These are phyloP conservation scores for Ensete glaucum DNA, from an alignment of 176 grass and related monocot genomes.

Conservation along the genomic window DNA sequence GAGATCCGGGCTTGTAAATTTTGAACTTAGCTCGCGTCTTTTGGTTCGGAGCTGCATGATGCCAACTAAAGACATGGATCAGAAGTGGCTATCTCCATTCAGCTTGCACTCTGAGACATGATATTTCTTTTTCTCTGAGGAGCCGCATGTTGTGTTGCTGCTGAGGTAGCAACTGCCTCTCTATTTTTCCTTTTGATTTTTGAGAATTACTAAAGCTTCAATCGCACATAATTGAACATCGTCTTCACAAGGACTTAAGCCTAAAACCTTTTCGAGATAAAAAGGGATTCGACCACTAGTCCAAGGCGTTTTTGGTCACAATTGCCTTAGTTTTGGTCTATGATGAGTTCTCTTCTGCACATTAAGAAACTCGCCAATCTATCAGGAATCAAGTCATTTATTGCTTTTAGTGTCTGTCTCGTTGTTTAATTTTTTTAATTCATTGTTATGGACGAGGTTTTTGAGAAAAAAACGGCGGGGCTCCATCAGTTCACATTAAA, in stretches of 20 bases:
- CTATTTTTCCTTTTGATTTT: background rate
- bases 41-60: slow-evolving; percentile 28
- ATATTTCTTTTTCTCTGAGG: slow-evolving; percentile 42
- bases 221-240: background rate
- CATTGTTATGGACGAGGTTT: background rate
- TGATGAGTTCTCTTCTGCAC: background rate
- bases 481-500: background rate
- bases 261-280: background rate
- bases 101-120: slow-evolving; percentile 26
- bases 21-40: background rate
- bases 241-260: background rate
- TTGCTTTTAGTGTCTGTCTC: too few species aligned
- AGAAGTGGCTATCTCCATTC: slow-evolving; percentile 28
- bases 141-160: slow-evolving; percentile 19
- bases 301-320: background rate
- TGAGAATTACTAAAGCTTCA: background rate
- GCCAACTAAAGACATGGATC: slow-evolving; percentile 34
- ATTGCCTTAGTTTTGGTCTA: background rate
- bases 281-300: background rate
- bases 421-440: too few species aligned
- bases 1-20: background rate
- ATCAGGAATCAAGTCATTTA: background rate
- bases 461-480: background rate
- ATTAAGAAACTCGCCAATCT: background rate
- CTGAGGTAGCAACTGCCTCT: slow-evolving; percentile 24